Percentiles rank a stretch among this genome's conserved stretches.
phyloP scores from a whole-genome alignment of 768 basidiomycete genomes.

The Boletus sp. region DNA sequence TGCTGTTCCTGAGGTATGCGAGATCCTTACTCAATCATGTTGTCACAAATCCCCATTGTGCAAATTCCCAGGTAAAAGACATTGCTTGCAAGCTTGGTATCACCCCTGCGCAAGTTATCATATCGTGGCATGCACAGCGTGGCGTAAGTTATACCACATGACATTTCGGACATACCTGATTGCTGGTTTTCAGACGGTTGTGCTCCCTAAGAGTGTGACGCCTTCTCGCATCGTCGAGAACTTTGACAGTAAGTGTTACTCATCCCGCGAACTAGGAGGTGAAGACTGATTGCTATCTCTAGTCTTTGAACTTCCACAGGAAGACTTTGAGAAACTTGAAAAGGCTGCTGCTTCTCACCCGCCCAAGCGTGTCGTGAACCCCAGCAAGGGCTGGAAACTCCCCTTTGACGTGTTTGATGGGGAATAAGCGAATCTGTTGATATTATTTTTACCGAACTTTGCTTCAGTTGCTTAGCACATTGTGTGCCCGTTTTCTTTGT shows the following conservation, averaged over 20 bases:
- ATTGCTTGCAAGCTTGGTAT: slow-evolving; percentile 64
- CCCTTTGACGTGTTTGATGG: slow-evolving; percentile 63
- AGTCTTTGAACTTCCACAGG: slow-evolving; percentile 37
- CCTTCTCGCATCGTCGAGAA: slow-evolving; percentile 69
- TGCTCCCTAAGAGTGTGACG: slow-evolving; percentile 77
- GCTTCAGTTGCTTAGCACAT: background rate
- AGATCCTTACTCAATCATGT: background rate
- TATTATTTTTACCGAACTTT: background rate
- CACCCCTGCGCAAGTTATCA: slow-evolving; percentile 72
- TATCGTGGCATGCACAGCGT: slow-evolving; percentile 76
- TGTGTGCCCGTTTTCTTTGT: background rate
- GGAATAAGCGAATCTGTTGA: slow-evolving; percentile 15
- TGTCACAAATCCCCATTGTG: background rate
- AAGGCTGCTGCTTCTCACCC: slow-evolving; percentile 44
- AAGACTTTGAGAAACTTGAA: slow-evolving; percentile 42
- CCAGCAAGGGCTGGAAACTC: slow-evolving; percentile 59
- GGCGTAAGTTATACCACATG: slow-evolving; percentile 45
- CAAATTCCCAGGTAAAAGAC: slow-evolving; percentile 41
- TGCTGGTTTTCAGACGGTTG: slow-evolving; percentile 48
- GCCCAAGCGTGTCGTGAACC: slow-evolving; percentile 56
- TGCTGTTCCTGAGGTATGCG: slow-evolving; percentile 50
- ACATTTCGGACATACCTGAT: background rate
- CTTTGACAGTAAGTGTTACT: slow-evolving; percentile 46
- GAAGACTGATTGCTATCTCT: background rate
- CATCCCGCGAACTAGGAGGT: background rate